Base-by-base conservation (phyloP, 805 yeast genomes). In the Yamadazyma paraphyllophila region DNA sequence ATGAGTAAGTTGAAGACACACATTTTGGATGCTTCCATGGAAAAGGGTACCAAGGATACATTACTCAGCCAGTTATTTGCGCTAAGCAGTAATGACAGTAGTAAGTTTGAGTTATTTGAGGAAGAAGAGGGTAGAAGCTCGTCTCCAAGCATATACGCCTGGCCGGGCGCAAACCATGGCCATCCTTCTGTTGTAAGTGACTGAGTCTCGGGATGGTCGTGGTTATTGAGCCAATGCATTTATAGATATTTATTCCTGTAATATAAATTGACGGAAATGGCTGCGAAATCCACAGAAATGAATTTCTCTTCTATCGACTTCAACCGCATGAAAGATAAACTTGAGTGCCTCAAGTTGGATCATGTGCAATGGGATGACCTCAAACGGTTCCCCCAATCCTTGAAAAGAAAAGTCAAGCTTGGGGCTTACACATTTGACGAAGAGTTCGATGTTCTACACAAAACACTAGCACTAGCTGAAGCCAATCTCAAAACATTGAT, bases 151-250 rank as follows among this genome's bases (percentile, higher is more conserved):
- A 69, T 71, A 7, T 62, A 66, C 27, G 77, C 88, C 1, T 82
- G 88, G 88, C 88, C 88, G 0, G 86, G 87, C 0, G 73, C 80
- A 11, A 76, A 82, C 52, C 86, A 80, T 53, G 84, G 85, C 0
- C 88, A 82, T 58, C 85, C 86, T 24, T 48, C 52, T 3, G 40
- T 36, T 5, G 9, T 24, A 16, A 36, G 13, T 20, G 38, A 36
- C 48, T 44, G 35, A n/a, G 4, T 10, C 7, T 11, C 4, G 4
- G 13, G 11, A 7, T 29, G 11, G 31, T 29, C 31, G 4, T 20
- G 24, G 24, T 3, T 20, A 20, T 20, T 6, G 6, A 29, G 32
- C 13, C 13, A 29, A 7, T 29, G 12, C 13, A 29, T 29, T 13
- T 29, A 29, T 29, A 29, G 32, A 29, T n/a, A n/a, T n/a, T 29